Evolutionary conservation across 192 early-diverging fungal genomes (phyloP).

Genomic region (Allomyces arbusculus): DNA sequence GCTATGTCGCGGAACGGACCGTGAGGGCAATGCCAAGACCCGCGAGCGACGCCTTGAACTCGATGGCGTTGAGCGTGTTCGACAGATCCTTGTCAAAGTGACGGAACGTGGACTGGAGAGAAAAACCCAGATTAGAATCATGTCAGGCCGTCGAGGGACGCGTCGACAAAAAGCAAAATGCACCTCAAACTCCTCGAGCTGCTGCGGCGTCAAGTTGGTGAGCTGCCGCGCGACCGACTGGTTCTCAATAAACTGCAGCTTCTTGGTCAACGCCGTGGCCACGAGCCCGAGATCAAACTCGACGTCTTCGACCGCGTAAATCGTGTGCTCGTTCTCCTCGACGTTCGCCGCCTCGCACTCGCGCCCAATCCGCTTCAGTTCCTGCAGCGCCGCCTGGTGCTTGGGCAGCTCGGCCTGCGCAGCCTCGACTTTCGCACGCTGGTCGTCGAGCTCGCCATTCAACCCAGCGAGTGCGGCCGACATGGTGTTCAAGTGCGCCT

Average conservation of each 20-base stretch:
- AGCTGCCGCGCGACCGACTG: conserved; percentile 81
- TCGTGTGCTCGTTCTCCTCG: conserved; percentile 83
- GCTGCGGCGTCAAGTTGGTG: conserved; percentile 80
- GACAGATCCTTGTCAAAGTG: conserved; percentile 74
- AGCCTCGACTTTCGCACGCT: conserved; percentile 39
- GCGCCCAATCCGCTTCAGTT: conserved; percentile 37
- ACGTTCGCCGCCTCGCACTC: conserved; percentile 67
- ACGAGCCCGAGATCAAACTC: conserved; percentile 65
- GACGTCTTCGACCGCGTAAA: conserved; percentile 76
- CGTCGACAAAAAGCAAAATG: too few relatives aligned
- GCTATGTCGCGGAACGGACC: neutral
- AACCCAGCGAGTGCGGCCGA: conserved; percentile 41
- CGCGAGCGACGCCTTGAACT: conserved; percentile 74
- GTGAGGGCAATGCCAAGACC: conserved; percentile 43
- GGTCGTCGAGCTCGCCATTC: conserved; percentile 56
- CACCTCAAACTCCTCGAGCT: conserved; percentile 72
- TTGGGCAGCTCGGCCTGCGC: conserved; percentile 30
- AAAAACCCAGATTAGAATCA: too few relatives aligned
- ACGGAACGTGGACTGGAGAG: conserved; percentile 38
- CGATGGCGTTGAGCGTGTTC: conserved; percentile 51
- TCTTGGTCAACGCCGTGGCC: conserved; percentile 58
- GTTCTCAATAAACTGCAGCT: conserved; percentile 78
- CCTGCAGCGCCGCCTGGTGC: conserved; percentile 24
- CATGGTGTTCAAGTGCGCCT: conserved; percentile 44
- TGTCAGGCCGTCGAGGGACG: too few relatives aligned